A percentile compares a stretch with the other conserved stretches of the same genome.
Evolutionary conservation across 192 early-diverging fungal species (phyloP).

Genomic region (Coemansia sp.): DNA sequence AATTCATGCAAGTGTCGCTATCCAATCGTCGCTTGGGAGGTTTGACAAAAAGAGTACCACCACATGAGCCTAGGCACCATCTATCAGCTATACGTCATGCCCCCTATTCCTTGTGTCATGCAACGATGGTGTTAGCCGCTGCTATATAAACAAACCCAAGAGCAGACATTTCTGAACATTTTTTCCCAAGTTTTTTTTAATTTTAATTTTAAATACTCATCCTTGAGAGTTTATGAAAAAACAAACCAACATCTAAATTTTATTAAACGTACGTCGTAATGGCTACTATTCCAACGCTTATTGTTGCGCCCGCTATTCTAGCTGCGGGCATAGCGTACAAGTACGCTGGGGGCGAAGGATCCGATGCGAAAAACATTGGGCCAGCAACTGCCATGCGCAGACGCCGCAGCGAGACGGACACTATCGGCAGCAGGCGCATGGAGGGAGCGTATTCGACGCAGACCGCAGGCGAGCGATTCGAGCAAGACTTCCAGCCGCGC

Average conservation of each 20-base stretch:
- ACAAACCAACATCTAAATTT: no score
- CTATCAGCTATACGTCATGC: neutral
- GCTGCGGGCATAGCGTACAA: constrained; percentile 45
- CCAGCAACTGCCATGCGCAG: neutral
- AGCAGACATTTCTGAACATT: neutral
- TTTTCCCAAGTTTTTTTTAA: neutral
- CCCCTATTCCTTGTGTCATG: neutral
- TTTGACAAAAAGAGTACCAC: no score
- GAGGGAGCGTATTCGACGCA: no score
- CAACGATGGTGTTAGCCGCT: neutral
- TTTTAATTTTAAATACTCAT: no score
- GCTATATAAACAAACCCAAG: neutral
- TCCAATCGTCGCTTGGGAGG: no score
- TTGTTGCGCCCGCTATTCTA: constrained; percentile 39
- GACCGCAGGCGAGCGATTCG: constrained; percentile 5
- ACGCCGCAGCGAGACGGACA: neutral
- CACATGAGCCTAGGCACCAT: neutral
- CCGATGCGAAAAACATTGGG: neutral
- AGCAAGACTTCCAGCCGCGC: constrained; percentile 24
- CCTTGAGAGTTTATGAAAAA: no score
- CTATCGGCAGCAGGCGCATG: neutral
- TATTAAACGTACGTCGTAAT: constrained; percentile 6
- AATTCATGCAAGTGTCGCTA: no score
- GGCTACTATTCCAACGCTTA: constrained; percentile 42
- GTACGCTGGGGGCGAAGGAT: constrained; percentile 2